phyloP scores from a whole-genome alignment of 768 basidiomycete species.

The Phylloporus arenicola region DNA sequence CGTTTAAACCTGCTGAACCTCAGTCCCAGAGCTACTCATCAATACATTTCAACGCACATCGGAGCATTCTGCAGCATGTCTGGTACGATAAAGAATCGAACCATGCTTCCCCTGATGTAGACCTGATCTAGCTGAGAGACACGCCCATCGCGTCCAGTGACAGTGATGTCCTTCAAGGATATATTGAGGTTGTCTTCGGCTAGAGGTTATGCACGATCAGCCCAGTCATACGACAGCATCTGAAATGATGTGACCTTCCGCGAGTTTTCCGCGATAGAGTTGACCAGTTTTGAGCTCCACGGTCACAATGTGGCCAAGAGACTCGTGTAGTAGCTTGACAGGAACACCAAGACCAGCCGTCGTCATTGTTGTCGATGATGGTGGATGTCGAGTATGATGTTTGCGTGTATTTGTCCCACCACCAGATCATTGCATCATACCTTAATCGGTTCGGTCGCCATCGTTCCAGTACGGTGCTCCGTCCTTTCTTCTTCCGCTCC shows the following conservation, averaged over 20 bases:
- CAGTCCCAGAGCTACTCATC: conserved; percentile 4
- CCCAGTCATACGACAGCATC: conserved; percentile 4
- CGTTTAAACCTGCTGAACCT: conserved; percentile 84
- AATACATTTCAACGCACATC: conserved; percentile 59
- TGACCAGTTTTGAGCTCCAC: conserved; percentile 99
- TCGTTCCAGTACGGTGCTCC: background rate
- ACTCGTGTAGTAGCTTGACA: conserved; percentile 94
- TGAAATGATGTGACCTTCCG: conserved; percentile 59
- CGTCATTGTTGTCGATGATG: conserved; percentile 30
- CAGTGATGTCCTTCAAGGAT: conserved; percentile 92
- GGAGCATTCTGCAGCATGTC: conserved; percentile 99
- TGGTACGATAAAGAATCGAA: conserved; percentile 98
- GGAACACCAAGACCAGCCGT: conserved; percentile 80
- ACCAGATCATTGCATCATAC: background rate
- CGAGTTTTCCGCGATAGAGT: conserved; percentile 93
- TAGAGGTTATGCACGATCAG: conserved; percentile 34
- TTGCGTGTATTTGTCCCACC: conserved; percentile 16
- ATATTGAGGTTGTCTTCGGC: conserved; percentile 99
- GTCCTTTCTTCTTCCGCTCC: background rate
- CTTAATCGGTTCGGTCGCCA: background rate
- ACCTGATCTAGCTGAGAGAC: conserved; percentile 99
- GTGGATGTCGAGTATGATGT: conserved; percentile 10
- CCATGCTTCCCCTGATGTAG: conserved; percentile 97
- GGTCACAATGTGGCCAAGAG: conserved; percentile 91
- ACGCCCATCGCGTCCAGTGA: conserved; percentile 95